Evolutionary conservation across 768 basidiomycete species (phyloP), one percentile per base, ranked within the genome.

Genomic region (Lactarius vividus): DNA sequence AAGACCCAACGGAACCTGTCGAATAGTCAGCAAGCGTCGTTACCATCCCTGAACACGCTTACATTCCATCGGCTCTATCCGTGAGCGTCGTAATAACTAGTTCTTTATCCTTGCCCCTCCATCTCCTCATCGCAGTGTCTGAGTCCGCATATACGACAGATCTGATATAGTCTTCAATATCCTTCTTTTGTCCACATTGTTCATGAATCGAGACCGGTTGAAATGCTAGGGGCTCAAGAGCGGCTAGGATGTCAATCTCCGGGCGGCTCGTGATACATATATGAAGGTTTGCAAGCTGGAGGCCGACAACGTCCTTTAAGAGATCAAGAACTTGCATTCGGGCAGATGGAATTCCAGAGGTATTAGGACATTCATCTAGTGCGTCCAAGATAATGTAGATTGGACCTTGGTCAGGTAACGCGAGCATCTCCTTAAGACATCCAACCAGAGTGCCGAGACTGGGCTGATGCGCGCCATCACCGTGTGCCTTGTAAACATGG

Each of bases 331-430:
- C 59, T 11, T 60, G n/a, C 13, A 33, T n/a, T 3, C 57, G 57
- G 2, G 23, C 8, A 0, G 57, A 5, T 35, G 42, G 29, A 42
- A 29, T 18, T 26, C 42, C 59, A 15, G 59, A 42, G 7, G 29
- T 33, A 20, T 60, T 42, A 33, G 37, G 40, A 11, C 59, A 60
- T 42, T 60, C 59, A 6, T 60, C 59, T 44, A 60, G 42, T 16
- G 59, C 59, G 13, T 49, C 49, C 49, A 49, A 49, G 49, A 49
- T 49, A 2, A 49, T 23, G 49, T 49, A 49, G 23, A 49, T 31
- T 35, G 59, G 37, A n/a, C 42, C 46, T 35, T 42, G 31, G 13
- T 9, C 23, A n/a, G 59, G 20, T 20, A 39, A 4, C 8, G 11
- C 31, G 58, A 59, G 39, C n/a, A 59, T 39, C 33, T 59, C 42